Evolutionary conservation across 345 rosid species (phyloP), one percentile per base, ranked within the genome.

Genomic region (Heritiera fomes): DNA sequence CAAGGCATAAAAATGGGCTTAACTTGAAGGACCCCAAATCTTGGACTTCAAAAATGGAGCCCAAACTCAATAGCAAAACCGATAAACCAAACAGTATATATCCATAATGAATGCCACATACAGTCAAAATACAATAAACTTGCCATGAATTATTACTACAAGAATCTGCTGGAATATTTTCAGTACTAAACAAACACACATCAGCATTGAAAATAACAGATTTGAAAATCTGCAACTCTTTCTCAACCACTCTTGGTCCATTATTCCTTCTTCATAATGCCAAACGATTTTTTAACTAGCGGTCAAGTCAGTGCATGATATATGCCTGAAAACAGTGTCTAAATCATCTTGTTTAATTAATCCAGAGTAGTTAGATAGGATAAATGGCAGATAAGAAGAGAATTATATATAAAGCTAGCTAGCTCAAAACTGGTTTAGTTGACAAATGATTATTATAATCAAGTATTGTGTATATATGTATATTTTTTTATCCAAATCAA

Each of bases 131-230:
- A 49, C 32, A 61, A 61, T 17, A 6, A 12, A 13, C 11, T 12
- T 18, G 9, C 8, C 61, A 9, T 34, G 62, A 34, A 38, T 38
- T 55, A 18, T 55, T 73, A 8, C 7, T 8, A 15, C 8, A 67
- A 9, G 56, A 9, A 53, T 34, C 32, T 18, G 47, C 8, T 52
- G 23, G 23, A 71, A 49, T 50, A 49, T 49, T 14, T 18, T 23
- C 4, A n/a, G 50, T 3, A 52, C 23, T 28, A 28, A 20, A 4
- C 75, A 71, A 4, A 50, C 75, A 34, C 61, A 53, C 49, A 18
- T 72, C 75, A 55, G 6, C 10, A 28, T 53, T 72, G 76, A 72
- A 38, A 72, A 34, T 53, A 73, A 72, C 76, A 53, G 28, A 58
- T 72, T 72, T 55, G 76, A 72, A 72, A 34, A 55, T 38, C 11